Percentiles rank a stretch among this genome's conserved stretches.
These are phyloP conservation scores for Lodderomyces beijingensis DNA, from an alignment of 1,139 yeast genomes.

Conservation along the genomic window DNA sequence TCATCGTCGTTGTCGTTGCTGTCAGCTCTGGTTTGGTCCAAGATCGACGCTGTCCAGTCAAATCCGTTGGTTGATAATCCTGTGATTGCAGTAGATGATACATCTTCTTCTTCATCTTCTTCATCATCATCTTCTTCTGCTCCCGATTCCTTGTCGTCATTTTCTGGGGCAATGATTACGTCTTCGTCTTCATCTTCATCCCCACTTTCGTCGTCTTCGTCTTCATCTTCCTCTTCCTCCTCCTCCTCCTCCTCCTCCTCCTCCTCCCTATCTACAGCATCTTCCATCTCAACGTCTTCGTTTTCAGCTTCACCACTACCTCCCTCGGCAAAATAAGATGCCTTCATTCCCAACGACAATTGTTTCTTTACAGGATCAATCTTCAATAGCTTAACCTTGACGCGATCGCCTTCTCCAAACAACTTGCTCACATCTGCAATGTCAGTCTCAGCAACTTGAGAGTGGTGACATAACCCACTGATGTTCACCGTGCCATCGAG, in stretches of 20 bases:
- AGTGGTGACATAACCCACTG: conserved; percentile 83
- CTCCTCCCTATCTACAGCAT: conserved; percentile 22
- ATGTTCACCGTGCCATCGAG: conserved; percentile 71
- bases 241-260: conserved; percentile 24
- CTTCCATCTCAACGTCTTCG: conserved; percentile 27
- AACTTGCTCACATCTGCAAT: conserved; percentile 51
- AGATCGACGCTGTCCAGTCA: conserved; percentile 90
- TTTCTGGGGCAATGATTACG: conserved; percentile 10
- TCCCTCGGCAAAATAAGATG: conserved; percentile 67
- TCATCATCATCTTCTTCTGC: conserved; percentile 12
- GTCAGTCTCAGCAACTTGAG: conserved; percentile 73
- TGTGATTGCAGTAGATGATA: conserved; percentile 15
- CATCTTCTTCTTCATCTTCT: conserved; percentile 19
- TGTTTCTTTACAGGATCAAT: conserved; percentile 65
- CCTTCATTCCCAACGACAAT: conserved; percentile 88
- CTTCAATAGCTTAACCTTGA: conserved; percentile 72
- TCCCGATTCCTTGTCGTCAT: conserved; percentile 10
- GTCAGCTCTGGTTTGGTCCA: conserved; percentile 69
- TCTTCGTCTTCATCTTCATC: conserved; percentile 22
- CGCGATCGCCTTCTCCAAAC: conserved; percentile 86
- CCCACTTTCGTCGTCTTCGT: conserved; percentile 19
- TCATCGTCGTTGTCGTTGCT: conserved; percentile 48
- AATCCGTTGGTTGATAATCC: conserved; percentile 84
- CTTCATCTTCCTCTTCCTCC: conserved; percentile 15
- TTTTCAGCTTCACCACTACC: conserved; percentile 29